These are phyloP conservation scores for Moesziomyces antarcticus DNA, from an alignment of 1,284 basidiomycete species.

Conservation along the genomic window DNA sequence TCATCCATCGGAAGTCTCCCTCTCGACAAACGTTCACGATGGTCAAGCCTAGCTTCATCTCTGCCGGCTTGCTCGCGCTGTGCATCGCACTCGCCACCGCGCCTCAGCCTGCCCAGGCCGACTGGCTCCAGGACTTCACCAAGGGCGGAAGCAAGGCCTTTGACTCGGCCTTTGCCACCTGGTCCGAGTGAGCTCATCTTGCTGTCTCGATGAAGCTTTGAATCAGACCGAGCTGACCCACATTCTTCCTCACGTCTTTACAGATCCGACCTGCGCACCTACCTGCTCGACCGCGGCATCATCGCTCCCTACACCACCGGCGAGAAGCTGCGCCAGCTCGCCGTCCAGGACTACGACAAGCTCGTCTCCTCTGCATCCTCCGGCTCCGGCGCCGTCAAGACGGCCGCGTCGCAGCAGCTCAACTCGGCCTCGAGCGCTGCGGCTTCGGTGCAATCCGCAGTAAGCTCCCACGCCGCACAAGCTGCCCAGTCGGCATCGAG, in stretches of 20 bases:
- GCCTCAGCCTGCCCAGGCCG: constrained; percentile 50
- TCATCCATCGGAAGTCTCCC: neutral
- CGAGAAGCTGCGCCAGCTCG: constrained; percentile 62
- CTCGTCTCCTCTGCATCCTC: constrained; percentile 44
- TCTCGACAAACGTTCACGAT: constrained; percentile 18
- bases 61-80: constrained; percentile 55
- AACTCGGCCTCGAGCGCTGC: constrained; percentile 48
- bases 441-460: constrained; percentile 55
- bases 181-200: constrained; percentile 58
- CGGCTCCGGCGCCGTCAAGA: constrained; percentile 31
- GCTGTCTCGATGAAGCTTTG: neutral
- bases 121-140: constrained; percentile 58
- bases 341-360: constrained; percentile 61
- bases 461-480: constrained; percentile 47
- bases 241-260: neutral
- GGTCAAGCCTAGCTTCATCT: constrained; percentile 60
- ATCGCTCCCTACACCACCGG: constrained; percentile 60
- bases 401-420: constrained; percentile 39
- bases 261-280: constrained; percentile 60
- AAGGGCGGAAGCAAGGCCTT: constrained; percentile 56
- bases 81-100: constrained; percentile 55
- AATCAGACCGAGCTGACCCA: neutral
- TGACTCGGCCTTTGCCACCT: constrained; percentile 59
- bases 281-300: constrained; percentile 66
- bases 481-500: constrained; percentile 37